Evolutionary conservation across 805 yeast genomes (phyloP), one percentile per base, ranked within the genome.

Genomic region (Brettanomyces nanus): DNA sequence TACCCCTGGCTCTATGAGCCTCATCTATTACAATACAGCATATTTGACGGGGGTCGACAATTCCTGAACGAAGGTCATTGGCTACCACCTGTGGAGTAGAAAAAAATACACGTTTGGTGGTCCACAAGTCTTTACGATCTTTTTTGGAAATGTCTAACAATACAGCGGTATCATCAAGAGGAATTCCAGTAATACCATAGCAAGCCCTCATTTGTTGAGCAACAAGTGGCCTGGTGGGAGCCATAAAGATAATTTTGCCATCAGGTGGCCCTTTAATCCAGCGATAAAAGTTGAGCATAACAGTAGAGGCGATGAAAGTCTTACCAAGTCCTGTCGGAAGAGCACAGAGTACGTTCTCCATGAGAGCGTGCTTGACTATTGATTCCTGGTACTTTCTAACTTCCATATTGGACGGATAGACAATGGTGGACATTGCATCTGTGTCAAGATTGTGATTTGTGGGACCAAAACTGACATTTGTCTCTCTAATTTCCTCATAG

Each of bases 301-400:
- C 90, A 0, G 95, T 81, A 27, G 94, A 79, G 2, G 98, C 97
- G 52, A 92, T 87, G 46, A 92, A 86, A 0, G 99, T 92, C 61
- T 92, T 92, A 28, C 99, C 99, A 56, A 89, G 67, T 47, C 99
- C 99, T 0, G 99, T 92, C 1, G 99, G 99, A 13, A 92, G 73
- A 0, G 97, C 95, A 53, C 95, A 90, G 19, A 92, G 63, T 3
- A 81, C 56, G 52, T 92, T 92, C 44, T 77, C 68, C 49, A 73
- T 77, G 27, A 92, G 63, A 0, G 96, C 80, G 40, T 75, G 72
- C 33, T 68, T 65, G 3, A 87, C 85, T 39, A 92, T 87, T 46
- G 80, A 79, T 52, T 69, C 77, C 61, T 92, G 99, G 55, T 94
- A 92, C 43, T 86, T 95, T 54, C 99, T 73, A 0, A 81, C 67